Evolutionary conservation across 2,329 filamentous ascomycete genomes (phyloP).

Genomic region (Neonectria magnoliae): DNA sequence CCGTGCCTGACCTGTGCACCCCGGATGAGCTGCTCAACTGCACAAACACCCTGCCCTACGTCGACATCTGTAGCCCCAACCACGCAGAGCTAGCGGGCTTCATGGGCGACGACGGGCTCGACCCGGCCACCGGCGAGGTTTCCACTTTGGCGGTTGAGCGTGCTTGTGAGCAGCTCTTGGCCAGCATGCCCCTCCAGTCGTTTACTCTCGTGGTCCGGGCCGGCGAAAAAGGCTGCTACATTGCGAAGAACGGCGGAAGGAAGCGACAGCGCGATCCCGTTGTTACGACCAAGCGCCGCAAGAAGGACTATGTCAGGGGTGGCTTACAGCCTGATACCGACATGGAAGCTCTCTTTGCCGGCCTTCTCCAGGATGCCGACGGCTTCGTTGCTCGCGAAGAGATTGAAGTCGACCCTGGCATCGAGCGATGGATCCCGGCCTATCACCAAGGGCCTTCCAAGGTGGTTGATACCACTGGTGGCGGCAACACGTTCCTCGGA

Average conservation of each 20-base stretch:
- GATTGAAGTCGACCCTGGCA: slow-evolving; percentile 70
- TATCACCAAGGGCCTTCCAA: slow-evolving; percentile 66
- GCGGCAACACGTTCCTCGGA: slow-evolving; percentile 87
- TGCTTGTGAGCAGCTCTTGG: slow-evolving; percentile 70
- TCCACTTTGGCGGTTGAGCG: slow-evolving; percentile 64
- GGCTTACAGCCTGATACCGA: slow-evolving; percentile 69
- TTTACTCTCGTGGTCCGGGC: slow-evolving; percentile 76
- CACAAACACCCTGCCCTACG: slow-evolving; percentile 69
- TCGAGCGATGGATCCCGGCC: slow-evolving; percentile 81
- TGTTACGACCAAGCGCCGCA: slow-evolving; percentile 48
- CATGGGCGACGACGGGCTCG: slow-evolving; percentile 72
- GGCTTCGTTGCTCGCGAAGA: slow-evolving; percentile 66
- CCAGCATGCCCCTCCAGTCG: slow-evolving; percentile 70
- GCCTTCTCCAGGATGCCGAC: slow-evolving; percentile 63
- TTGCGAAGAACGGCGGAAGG: slow-evolving; percentile 67
- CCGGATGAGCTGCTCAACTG: slow-evolving; percentile 73
- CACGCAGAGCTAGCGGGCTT: slow-evolving; percentile 88
- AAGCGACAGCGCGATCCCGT: slow-evolving; percentile 50
- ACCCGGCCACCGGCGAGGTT: slow-evolving; percentile 64
- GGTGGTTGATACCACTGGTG: slow-evolving; percentile 93
- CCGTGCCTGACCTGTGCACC: slow-evolving; percentile 87
- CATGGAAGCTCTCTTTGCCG: slow-evolving; percentile 70
- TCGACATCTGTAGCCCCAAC: slow-evolving; percentile 80
- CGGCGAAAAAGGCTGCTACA: slow-evolving; percentile 77
- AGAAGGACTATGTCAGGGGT: slow-evolving; percentile 59